Conservation (phyloP, 2,329 filamentous ascomycete species). For the Cryphonectria naterciae region DNA sequence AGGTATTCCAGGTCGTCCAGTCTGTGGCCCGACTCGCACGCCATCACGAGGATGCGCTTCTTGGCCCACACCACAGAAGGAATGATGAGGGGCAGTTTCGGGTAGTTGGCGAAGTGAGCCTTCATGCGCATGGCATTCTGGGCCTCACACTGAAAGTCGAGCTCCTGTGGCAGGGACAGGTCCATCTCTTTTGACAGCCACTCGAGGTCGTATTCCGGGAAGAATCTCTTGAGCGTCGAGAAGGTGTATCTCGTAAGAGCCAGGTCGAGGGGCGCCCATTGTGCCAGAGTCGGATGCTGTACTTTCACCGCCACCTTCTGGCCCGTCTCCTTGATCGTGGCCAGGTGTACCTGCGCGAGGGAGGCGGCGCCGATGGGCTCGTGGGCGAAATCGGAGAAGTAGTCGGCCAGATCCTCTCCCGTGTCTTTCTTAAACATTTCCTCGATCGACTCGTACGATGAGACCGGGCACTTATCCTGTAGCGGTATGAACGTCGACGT, state of each 20-base stretch:
- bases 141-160: slow-evolving; percentile 87
- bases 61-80: slow-evolving; percentile 89
- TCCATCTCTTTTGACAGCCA: slow-evolving; percentile 97
- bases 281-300: slow-evolving; percentile 85
- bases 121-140: slow-evolving; percentile 79
- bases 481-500: slow-evolving; percentile 93
- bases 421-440: slow-evolving; percentile 87
- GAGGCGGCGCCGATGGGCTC: slow-evolving; percentile 90
- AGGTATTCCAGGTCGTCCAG: slow-evolving; percentile 89
- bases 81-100: slow-evolving; percentile 80
- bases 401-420: slow-evolving; percentile 74
- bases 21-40: slow-evolving; percentile 82
- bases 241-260: slow-evolving; percentile 88
- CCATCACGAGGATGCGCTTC: slow-evolving; percentile 91
- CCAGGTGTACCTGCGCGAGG: slow-evolving; percentile 90
- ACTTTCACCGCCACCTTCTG: slow-evolving; percentile 95
- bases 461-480: slow-evolving; percentile 94
- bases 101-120: slow-evolving; percentile 77
- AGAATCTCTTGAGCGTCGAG: slow-evolving; percentile 85
- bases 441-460: slow-evolving; percentile 83
- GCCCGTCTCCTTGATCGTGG: slow-evolving; percentile 80
- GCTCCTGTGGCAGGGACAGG: slow-evolving; percentile 82
- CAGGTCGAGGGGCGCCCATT: slow-evolving; percentile 89
- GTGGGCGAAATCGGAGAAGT: slow-evolving; percentile 82
- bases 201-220: slow-evolving; percentile 96